phyloP scores from a whole-genome alignment of 2,329 filamentous ascomycete species.

The Pseudodiploospora longispora region DNA sequence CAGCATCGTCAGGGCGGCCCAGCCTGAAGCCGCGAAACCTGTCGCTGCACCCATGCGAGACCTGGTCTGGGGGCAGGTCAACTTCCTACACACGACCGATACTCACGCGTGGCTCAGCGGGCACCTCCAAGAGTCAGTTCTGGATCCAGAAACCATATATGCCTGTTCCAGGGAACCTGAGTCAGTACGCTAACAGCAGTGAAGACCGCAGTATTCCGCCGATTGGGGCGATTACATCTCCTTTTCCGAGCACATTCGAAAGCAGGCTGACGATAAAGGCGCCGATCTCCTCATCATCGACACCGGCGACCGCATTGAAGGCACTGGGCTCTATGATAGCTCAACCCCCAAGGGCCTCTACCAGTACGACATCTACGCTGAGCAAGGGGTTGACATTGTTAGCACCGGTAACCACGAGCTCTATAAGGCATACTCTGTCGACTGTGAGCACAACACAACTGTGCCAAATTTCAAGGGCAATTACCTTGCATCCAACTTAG shows the following conservation, averaged over 20 bases:
- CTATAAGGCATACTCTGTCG: slow-evolving; percentile 71
- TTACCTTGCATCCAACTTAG: slow-evolving; percentile 88
- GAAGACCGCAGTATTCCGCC: slow-evolving; percentile 77
- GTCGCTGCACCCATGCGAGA: slow-evolving; percentile 74
- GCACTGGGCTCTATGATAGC: slow-evolving; percentile 89
- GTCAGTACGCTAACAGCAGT: background rate
- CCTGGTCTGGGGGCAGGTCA: slow-evolving; percentile 86
- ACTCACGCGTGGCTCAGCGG: slow-evolving; percentile 94
- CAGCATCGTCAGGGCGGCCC: slow-evolving; percentile 42
- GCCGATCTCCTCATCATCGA: slow-evolving; percentile 88
- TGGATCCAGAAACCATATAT: background rate
- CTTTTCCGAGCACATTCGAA: slow-evolving; percentile 74
- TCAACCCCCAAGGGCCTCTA: slow-evolving; percentile 82
- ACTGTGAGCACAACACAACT: slow-evolving; percentile 69
- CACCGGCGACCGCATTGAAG: slow-evolving; percentile 87
- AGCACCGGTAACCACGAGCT: slow-evolving; percentile 93
- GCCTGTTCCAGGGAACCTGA: no score
- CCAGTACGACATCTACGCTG: slow-evolving; percentile 76
- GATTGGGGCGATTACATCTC: slow-evolving; percentile 99
- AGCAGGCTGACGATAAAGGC: slow-evolving; percentile 68
- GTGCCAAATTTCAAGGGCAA: slow-evolving; percentile 73
- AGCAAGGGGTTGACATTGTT: slow-evolving; percentile 77
- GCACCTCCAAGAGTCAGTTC: slow-evolving; percentile 74
- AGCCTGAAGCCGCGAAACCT: slow-evolving; percentile 73
- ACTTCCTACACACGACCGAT: slow-evolving; percentile 95